A percentile compares a stretch with the other conserved stretches of the same genome.
phyloP scores from a whole-genome alignment of 805 yeast genomes.

The Candida incommunis region DNA sequence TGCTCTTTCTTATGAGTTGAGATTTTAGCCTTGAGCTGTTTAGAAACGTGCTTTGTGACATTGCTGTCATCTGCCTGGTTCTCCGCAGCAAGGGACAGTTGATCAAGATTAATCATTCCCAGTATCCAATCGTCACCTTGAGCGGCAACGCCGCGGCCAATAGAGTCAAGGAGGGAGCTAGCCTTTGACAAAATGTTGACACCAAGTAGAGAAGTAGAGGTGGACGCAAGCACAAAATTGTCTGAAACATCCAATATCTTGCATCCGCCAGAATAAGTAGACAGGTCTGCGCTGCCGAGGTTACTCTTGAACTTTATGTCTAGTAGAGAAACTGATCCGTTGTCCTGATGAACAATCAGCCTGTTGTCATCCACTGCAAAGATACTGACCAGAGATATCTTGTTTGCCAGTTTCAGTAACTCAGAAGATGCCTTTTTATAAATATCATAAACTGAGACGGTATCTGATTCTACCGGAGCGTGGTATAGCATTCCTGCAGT shows the following conservation, averaged over 20 bases:
- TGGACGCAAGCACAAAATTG: neutral
- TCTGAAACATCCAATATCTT: neutral
- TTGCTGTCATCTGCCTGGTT: slow-evolving; percentile 18
- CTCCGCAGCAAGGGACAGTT: slow-evolving; percentile 2
- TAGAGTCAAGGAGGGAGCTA: slow-evolving; percentile 13
- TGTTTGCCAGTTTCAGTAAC: too few species aligned
- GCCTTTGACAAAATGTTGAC: slow-evolving; percentile 11
- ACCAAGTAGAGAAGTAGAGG: slow-evolving; percentile 7
- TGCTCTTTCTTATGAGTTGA: slow-evolving; percentile 26
- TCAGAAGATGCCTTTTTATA: neutral
- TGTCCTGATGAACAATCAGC: neutral
- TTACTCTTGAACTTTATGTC: neutral
- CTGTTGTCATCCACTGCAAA: neutral
- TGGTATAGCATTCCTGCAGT: neutral
- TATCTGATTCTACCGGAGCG: neutral
- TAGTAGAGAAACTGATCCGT: neutral
- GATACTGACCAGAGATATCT: too few species aligned
- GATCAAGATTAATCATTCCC: slow-evolving; percentile 21
- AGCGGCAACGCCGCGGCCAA: slow-evolving; percentile 11
- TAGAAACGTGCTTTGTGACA: slow-evolving; percentile 20
- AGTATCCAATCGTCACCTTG: slow-evolving; percentile 12
- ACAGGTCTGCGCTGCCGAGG: neutral
- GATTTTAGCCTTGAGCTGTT: slow-evolving; percentile 24
- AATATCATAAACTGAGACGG: neutral
- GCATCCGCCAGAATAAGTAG: neutral